phyloP scores from a whole-genome alignment of 345 rosid genomes.

The Sisymbrium irio region DNA sequence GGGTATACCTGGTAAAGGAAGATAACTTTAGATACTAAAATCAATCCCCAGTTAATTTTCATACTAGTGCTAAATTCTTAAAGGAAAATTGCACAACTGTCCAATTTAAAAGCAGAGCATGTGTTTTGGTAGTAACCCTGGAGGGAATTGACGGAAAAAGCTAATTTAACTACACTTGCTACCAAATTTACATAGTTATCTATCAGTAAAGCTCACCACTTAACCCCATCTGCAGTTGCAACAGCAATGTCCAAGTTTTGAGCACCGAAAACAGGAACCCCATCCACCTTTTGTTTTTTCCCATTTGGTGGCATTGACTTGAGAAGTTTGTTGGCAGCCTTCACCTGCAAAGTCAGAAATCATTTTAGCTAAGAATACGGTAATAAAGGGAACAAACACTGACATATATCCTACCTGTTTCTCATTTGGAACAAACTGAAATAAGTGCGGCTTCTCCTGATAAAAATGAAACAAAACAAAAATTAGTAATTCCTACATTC shows the following conservation, averaged over 20 bases:
- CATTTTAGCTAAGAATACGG: background rate
- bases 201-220: slow-evolving; percentile 55
- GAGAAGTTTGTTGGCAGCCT: slow-evolving; percentile 86
- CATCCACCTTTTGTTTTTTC: slow-evolving; percentile 61
- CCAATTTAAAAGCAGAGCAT: background rate
- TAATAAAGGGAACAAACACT: background rate
- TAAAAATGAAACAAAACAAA: slow-evolving; percentile 9
- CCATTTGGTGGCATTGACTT: slow-evolving; percentile 54
- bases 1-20: slow-evolving; percentile 73
- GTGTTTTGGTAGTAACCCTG: background rate
- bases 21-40: background rate
- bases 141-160: background rate
- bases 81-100: background rate
- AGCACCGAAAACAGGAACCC: slow-evolving; percentile 93
- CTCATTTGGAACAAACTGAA: slow-evolving; percentile 96
- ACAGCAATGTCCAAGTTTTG: slow-evolving; percentile 94
- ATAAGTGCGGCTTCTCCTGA: slow-evolving; percentile 88
- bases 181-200: background rate
- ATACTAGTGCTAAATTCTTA: background rate
- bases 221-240: slow-evolving; percentile 87
- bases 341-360: slow-evolving; percentile 52
- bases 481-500: background rate
- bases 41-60: background rate
- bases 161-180: background rate
- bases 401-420: slow-evolving; percentile 55